Evolutionary conservation across 305 asterid genomes (phyloP).

Genomic region (Ajuga reptans): DNA sequence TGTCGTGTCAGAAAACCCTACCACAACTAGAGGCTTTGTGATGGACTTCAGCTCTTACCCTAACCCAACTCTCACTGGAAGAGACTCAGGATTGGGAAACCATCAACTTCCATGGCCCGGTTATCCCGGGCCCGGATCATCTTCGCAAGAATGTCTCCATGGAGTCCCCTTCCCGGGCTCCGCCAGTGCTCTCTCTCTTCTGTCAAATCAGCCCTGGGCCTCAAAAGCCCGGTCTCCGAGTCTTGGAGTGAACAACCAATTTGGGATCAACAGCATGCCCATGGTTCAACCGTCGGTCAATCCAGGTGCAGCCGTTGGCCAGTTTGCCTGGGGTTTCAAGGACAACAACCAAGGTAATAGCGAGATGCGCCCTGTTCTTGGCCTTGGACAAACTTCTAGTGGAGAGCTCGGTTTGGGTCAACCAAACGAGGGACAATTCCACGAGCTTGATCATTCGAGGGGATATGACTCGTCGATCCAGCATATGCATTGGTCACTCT

Average conservation of each 20-base stretch:
- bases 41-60: conserved; percentile 67
- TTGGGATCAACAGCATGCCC: conserved; percentile 28
- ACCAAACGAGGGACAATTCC: conserved; percentile 43
- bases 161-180: conserved; percentile 52
- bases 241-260: conserved; percentile 38
- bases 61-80: conserved; percentile 32
- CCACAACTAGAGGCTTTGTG: conserved; percentile 54
- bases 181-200: conserved; percentile 95
- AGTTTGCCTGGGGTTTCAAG: conserved; percentile 44
- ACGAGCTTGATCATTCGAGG: conserved; percentile 45
- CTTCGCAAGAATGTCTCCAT: conserved; percentile 43
- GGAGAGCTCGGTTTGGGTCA: conserved; percentile 54
- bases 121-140: conserved; percentile 25
- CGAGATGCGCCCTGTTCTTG: conserved; percentile 50
- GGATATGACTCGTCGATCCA: conserved; percentile 55
- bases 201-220: conserved; percentile 86
- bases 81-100: conserved; percentile 34
- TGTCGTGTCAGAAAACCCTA: conserved; percentile 43
- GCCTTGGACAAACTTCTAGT: conserved; percentile 39
- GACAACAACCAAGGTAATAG: conserved; percentile 31
- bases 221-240: conserved; percentile 46
- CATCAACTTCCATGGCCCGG: conserved; percentile 50
- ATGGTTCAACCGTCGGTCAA: conserved; percentile 42
- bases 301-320: conserved; percentile 34
- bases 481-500: conserved; percentile 65